Evolutionary conservation across 2,329 filamentous ascomycete genomes (phyloP), one percentile per base, ranked within the genome.

Genomic region (Paecilomyces niveus): DNA sequence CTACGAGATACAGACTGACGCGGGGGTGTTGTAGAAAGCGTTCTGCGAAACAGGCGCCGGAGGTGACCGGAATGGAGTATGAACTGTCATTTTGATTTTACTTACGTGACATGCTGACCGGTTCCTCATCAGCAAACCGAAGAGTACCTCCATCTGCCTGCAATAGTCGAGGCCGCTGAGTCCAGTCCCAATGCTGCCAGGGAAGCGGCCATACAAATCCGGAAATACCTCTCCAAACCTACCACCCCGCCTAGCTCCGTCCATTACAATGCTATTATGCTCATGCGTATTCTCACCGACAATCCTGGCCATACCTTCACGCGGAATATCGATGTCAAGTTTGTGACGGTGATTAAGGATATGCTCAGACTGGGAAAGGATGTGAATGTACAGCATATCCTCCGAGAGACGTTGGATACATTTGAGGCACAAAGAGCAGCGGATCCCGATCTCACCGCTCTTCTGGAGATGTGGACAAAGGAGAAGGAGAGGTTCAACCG

Each of bases 211-310:
- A 80, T 84, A 64, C 81, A 89, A 64, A 90, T 97, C 70, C 89
- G 90, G 71, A 92, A 90, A 73, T 93, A 88, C 72, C 80, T 99
- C 60, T 82, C 85, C 66, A 88, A 86, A 64, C 89, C 92, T 53
- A 86, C 90, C 74, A 80, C 76, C 63, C 71, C 71, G 33, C 76
- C 80, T 52, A 85, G 90, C 9, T 86, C 89, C 67, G 86, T 87
- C 65, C 93, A 97, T 74, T 97, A 97, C 81, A 97, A 97, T 77
- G 89, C 91, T 62, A 86, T 97, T 68, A 97, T 97, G 94, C 83
- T 99, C 58, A 81, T 95, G 65, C 88, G 93, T 61, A 99, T 99
- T 68, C 80, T 99, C 64, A 83, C 87, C 65, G 92, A 97, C 73
- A 97, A 99, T 72, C 94, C 94, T 0, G 93, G 93, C 31, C 82